Percentiles rank a stretch among this genome's conserved stretches.
phyloP scores from a whole-genome alignment of 495 filamentous ascomycete genomes.

The Neurospora sp. region DNA sequence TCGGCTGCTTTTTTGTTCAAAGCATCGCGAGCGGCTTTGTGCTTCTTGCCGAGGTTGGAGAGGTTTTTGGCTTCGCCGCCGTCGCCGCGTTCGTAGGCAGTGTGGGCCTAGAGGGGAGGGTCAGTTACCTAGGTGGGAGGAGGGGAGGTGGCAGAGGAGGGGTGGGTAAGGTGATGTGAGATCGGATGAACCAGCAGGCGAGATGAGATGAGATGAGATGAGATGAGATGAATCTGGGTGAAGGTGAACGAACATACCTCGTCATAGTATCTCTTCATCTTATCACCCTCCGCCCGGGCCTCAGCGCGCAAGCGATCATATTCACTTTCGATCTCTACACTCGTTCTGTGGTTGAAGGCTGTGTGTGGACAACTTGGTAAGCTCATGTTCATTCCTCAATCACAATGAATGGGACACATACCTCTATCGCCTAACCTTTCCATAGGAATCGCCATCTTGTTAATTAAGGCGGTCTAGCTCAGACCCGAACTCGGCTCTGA shows the following conservation, averaged over 20 bases:
- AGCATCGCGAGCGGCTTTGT: constrained; percentile 65
- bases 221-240: background rate
- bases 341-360: constrained; percentile 77
- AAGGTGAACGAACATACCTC: constrained; percentile 33
- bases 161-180: background rate
- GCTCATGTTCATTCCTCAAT: background rate
- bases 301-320: constrained; percentile 86
- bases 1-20: constrained; percentile 87
- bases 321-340: constrained; percentile 62
- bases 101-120: constrained; percentile 45
- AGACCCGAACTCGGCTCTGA: background rate
- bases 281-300: constrained; percentile 65
- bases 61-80: constrained; percentile 68
- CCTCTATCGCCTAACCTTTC: background rate
- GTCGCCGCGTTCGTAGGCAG: constrained; percentile 74
- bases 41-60: constrained; percentile 73
- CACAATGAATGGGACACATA: background rate
- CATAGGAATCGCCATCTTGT: background rate
- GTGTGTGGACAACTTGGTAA: background rate
- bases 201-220: background rate
- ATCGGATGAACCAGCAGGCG: background rate
- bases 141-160: background rate
- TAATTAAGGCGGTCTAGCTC: background rate
- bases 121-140: constrained; percentile 1
- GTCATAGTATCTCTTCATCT: constrained; percentile 66